phyloP scores from a whole-genome alignment of 176 grass and related monocot species.

The Ananas comosus region DNA sequence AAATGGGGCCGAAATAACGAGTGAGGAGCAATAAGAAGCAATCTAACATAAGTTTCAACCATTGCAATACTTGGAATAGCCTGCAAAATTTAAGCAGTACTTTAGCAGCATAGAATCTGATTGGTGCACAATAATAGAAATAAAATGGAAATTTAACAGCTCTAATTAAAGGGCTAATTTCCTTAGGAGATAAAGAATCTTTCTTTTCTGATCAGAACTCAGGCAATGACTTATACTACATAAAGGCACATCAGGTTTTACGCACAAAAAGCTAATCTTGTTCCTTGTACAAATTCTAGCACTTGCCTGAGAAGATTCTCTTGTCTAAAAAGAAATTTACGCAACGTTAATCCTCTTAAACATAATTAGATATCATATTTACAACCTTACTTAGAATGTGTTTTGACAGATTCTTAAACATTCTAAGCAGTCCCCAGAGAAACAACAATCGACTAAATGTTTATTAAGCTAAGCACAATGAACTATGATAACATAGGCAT shows the following conservation, averaged over 20 bases:
- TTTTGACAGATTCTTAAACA: not conserved
- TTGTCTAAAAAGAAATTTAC: not conserved
- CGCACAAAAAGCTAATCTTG: not conserved
- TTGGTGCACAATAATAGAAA: not conserved
- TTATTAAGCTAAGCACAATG: not conserved
- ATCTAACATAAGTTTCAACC: conserved; percentile 96
- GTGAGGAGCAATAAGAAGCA: conserved; percentile 88
- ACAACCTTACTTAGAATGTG: not conserved
- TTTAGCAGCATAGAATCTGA: not conserved
- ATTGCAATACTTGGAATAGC: conserved; percentile 93
- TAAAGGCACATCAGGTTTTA: not conserved
- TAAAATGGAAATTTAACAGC: not conserved
- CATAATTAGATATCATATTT: not conserved
- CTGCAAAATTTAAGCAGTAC: conserved; percentile 26
- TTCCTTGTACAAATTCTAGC: not conserved
- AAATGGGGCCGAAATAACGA: conserved; percentile 95
- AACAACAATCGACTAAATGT: not conserved
- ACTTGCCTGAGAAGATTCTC: not conserved
- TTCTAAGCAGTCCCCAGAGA: not conserved
- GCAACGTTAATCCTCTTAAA: not conserved
- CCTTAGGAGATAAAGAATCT: not conserved
- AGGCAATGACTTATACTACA: not conserved
- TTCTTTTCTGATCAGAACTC: not conserved
- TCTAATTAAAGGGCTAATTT: not conserved
- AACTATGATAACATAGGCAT: not conserved